These are phyloP conservation scores for Excoecaria agallocha DNA, from an alignment of 345 rosid genomes.

Conservation along the genomic window DNA sequence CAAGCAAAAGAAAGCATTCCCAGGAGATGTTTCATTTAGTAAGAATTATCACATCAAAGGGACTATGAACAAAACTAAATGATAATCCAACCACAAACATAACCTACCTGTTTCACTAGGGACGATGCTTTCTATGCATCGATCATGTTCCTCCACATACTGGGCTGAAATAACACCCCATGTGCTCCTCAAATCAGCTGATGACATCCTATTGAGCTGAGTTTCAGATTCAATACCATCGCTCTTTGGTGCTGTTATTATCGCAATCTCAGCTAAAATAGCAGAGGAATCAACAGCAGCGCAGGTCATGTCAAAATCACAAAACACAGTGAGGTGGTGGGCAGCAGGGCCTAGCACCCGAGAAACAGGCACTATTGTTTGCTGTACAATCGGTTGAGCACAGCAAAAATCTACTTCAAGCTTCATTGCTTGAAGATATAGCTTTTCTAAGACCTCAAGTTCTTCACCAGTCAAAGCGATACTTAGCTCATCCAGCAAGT, in stretches of 20 bases:
- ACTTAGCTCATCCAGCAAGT: conserved; percentile 83
- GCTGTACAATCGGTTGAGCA: conserved; percentile 70
- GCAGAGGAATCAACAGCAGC: conserved; percentile 93
- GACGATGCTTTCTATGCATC: conserved; percentile 76
- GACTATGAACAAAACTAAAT: conserved; percentile 2
- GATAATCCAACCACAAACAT: neutral
- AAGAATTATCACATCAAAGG: conserved; percentile 1
- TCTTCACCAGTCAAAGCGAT: conserved; percentile 94
- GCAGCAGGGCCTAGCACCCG: conserved; percentile 46
- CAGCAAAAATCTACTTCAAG: conserved; percentile 84
- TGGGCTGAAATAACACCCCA: conserved; percentile 74
- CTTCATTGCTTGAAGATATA: conserved; percentile 94
- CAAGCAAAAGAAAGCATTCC: conserved; percentile 10
- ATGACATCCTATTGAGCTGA: conserved; percentile 60
- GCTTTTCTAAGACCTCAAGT: conserved; percentile 77
- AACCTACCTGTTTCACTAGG: conserved; percentile 56
- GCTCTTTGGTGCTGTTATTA: conserved; percentile 74
- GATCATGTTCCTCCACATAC: conserved; percentile 81
- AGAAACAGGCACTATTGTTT: conserved; percentile 63
- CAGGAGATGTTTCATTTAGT: conserved; percentile 7
- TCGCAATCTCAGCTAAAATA: conserved; percentile 88
- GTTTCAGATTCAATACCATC: conserved; percentile 51
- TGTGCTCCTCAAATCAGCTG: conserved; percentile 71
- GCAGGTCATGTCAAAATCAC: conserved; percentile 98
- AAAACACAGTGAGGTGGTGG: conserved; percentile 58